Conservation (phyloP, 352 stramenopile genomes). For the Blastocystis sp. region DNA sequence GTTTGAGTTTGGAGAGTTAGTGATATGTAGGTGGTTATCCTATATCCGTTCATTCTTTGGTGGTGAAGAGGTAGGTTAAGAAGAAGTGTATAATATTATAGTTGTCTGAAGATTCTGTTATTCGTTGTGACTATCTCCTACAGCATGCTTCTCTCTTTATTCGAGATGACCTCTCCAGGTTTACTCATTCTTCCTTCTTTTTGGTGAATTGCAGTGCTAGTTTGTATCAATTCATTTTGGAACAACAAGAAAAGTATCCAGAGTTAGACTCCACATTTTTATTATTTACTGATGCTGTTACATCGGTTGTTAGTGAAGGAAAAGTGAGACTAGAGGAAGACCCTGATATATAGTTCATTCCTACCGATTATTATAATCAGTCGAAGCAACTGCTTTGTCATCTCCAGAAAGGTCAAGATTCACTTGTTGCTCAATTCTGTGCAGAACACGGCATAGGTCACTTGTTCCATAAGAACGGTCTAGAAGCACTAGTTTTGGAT, state of each 20-base stretch:
- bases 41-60: not conserved
- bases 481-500: not conserved
- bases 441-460: not conserved
- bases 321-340: not conserved
- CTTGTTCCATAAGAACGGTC: not conserved
- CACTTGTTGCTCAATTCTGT: not conserved
- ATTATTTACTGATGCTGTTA: not conserved
- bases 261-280: not conserved
- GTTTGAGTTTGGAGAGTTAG: not conserved
- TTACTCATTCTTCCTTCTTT: not conserved
- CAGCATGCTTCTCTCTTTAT: not conserved
- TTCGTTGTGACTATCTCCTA: conserved; percentile 22
- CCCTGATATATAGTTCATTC: not conserved
- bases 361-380: not conserved
- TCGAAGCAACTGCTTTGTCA: not conserved
- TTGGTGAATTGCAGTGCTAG: not conserved
- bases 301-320: not conserved
- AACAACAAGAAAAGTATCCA: not conserved
- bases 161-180: not conserved
- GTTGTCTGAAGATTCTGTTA: not conserved
- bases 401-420: conserved; percentile 22
- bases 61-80: not conserved
- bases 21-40: conserved; percentile 4
- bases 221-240: not conserved
- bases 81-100: not conserved